Base-by-base conservation (phyloP, 2,329 filamentous ascomycete species). In the Fusarium chlamydosporum region DNA sequence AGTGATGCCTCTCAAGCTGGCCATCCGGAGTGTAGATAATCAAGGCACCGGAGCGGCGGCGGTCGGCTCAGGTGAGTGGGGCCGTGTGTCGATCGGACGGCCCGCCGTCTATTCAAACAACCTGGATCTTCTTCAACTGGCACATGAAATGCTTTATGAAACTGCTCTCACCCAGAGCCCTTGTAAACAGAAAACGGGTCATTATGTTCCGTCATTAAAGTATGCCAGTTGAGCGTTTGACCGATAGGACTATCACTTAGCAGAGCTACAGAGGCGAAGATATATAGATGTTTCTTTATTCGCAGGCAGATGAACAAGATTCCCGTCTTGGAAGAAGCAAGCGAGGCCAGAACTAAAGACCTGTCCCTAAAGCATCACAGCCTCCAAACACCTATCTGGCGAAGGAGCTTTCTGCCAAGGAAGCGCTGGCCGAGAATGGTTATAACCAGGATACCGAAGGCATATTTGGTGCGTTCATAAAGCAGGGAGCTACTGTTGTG, bases 11-110 rank as follows among this genome's bases (percentile, higher is more conserved):
- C 10, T 23, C 3, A 45, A 7, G 47, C n/a, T n/a, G 23, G 34
- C 13, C 20, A 27, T 38, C 23, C 34, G 23, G 33, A 37, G n/a
- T 38, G 23, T 11, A 26, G 35, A 47, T 40, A 18, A 13, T 35
- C 11, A 46, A 42, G 47, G 45, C 12, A 20, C 50, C 46, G 29
- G 55, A 60, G 43, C 27, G 46, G 41, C 20, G 43, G 23, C 27
- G 46, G 35, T 55, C 35, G 63, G 57, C 52, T 38, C 45, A 27
- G 58, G 29, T 48, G 55, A 43, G 71, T 66, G 71, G 71, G 67
- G 68, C 71, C 57, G 47, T 31, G 8, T 27, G 23, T 51, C 56
- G 68, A 68, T 70, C 55, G 26, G 54, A 56, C 59, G 63, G 56
- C 53, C 68, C 65, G 59, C 56, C 53, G 26, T 63, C 47, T 67